A percentile compares a stretch with the other conserved stretches of the same genome.
These are phyloP conservation scores for Gloeostereum incarnatum DNA, from an alignment of 768 basidiomycete species.

Conservation along the genomic window DNA sequence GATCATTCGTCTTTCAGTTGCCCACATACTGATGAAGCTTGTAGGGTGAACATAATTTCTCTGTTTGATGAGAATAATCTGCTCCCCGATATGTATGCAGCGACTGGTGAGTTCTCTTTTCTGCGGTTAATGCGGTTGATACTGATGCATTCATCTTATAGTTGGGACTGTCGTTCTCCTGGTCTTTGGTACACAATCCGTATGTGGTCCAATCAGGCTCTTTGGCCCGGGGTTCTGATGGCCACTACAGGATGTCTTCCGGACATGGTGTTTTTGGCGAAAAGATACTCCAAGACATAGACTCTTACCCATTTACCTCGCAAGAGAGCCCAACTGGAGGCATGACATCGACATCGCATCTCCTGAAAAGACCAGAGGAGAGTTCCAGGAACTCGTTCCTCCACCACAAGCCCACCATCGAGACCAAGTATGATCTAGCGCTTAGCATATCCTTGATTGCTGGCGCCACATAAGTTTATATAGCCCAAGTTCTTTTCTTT, in stretches of 20 bases:
- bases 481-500: no score
- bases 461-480: no score
- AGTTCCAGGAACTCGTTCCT: no score
- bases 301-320: no score
- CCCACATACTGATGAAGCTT: not conserved
- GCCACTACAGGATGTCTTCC: constrained; percentile 18
- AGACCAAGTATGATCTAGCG: no score
- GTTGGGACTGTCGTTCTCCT: constrained; percentile 26
- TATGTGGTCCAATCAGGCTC: constrained; percentile 7
- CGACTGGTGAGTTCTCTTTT: constrained; percentile 16
- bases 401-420: no score
- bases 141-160: constrained; percentile 6
- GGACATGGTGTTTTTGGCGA: constrained; percentile 24
- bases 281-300: constrained; percentile 3
- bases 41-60: constrained; percentile 19
- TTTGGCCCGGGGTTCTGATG: not conserved
- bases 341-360: no score
- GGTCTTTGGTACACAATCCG: constrained; percentile 26
- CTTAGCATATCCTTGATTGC: no score
- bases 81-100: constrained; percentile 22
- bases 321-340: no score
- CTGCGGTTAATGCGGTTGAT: not conserved
- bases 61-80: constrained; percentile 13
- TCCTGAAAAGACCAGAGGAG: no score
- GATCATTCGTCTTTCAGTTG: not conserved